These are phyloP conservation scores for Salix arbutifolia DNA, from an alignment of 345 rosid genomes.

Conservation along the genomic window DNA sequence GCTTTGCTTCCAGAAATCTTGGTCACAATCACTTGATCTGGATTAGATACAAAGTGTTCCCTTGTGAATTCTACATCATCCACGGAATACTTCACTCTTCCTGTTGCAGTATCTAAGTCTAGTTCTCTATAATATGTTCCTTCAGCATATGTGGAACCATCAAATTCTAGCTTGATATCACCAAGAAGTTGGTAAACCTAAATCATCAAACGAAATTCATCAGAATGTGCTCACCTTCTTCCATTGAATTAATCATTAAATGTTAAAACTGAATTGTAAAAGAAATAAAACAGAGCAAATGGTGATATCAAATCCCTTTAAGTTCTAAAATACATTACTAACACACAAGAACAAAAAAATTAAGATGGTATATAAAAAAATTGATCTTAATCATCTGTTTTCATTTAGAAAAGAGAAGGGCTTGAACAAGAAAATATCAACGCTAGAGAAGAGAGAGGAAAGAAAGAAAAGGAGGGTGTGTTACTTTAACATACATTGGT, in stretches of 20 bases:
- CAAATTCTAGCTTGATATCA: conserved; percentile 73
- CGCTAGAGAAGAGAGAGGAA: neutral
- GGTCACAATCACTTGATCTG: conserved; percentile 64
- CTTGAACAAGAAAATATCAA: neutral
- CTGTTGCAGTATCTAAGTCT: conserved; percentile 75
- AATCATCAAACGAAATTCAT: conserved; percentile 41
- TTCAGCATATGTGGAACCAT: conserved; percentile 46
- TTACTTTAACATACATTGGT: neutral
- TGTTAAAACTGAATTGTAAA: no score
- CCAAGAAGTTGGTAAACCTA: conserved; percentile 90
- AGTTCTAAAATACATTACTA: neutral
- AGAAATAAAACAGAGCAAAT: no score
- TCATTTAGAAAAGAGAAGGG: neutral
- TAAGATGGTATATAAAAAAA: no score
- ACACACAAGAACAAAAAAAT: no score
- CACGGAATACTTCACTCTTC: conserved; percentile 53
- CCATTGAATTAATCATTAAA: no score
- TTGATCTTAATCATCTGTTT: neutral
- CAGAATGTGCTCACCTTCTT: no score
- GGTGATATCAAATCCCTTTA: no score
- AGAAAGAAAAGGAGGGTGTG: neutral
- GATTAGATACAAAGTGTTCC: conserved; percentile 72
- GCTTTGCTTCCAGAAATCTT: conserved; percentile 61
- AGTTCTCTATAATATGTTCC: conserved; percentile 76
- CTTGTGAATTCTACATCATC: conserved; percentile 53